Conservation (phyloP, 2,329 filamentous ascomycete genomes). For the Hymenoscyphus occultus region DNA sequence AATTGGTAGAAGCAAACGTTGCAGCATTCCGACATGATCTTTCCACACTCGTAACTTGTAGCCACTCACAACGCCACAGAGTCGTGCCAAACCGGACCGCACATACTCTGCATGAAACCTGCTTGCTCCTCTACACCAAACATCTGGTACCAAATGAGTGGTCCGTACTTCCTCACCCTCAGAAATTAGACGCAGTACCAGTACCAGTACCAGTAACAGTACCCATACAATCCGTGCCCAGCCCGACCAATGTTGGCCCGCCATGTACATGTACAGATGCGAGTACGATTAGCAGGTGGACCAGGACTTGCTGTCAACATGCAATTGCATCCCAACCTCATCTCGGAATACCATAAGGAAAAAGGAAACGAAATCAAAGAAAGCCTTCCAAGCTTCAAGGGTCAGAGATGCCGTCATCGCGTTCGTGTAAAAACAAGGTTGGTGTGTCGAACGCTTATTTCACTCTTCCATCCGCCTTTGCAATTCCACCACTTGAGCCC, state of each 20-base stretch:
- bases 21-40: too few relatives aligned
- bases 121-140: neutral
- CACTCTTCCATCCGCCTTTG: constrained; percentile 68
- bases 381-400: constrained; percentile 53
- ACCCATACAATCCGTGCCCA: neutral
- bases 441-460: constrained; percentile 99
- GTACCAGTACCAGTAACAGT: neutral
- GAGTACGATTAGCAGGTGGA: neutral
- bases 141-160: neutral
- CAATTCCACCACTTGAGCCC: constrained; percentile 86
- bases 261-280: neutral
- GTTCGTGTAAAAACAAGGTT: constrained; percentile 96
- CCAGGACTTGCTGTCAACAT: neutral
- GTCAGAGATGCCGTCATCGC: constrained; percentile 98
- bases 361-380: constrained; percentile 7
- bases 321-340: neutral
- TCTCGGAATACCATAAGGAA: neutral
- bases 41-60: neutral
- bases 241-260: neutral
- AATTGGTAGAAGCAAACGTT: too few relatives aligned
- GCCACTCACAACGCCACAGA: neutral
- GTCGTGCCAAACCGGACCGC: neutral
- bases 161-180: neutral
- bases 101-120: neutral
- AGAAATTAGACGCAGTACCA: neutral